phyloP scores from a whole-genome alignment of 495 filamentous ascomycete genomes.

The Cetradonia linearis region DNA sequence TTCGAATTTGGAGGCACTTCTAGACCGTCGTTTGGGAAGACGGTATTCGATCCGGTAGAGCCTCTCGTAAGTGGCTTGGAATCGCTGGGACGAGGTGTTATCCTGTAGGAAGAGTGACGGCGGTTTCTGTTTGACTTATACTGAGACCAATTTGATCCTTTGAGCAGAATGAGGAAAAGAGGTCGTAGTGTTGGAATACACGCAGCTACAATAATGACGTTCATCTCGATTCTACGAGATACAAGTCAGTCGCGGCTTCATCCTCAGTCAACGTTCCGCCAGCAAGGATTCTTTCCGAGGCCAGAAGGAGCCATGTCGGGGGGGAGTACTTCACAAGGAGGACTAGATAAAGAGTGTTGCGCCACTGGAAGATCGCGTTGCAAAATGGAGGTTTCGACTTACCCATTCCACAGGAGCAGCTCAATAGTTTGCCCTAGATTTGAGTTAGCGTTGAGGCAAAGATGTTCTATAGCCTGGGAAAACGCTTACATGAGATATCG shows the following conservation, averaged over 20 bases:
- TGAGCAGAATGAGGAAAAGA: slow-evolving; percentile 30
- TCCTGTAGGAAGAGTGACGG: slow-evolving; percentile 7
- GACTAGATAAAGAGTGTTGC: too few relatives aligned
- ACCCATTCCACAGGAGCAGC: slow-evolving; percentile 37
- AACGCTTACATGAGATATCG: slow-evolving; percentile 36
- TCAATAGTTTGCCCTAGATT: slow-evolving; percentile 29
- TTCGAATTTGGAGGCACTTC: background rate
- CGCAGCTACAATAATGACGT: slow-evolving; percentile 39
- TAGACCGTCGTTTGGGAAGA: background rate
- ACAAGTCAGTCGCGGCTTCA: background rate
- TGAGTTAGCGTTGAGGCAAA: background rate
- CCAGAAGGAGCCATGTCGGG: background rate
- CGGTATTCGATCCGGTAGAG: background rate
- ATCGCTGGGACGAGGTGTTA: background rate
- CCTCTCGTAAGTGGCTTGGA: background rate
- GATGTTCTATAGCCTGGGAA: background rate
- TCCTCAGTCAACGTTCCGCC: too few relatives aligned
- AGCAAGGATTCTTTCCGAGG: background rate
- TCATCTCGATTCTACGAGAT: slow-evolving; percentile 32
- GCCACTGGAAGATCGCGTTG: too few relatives aligned
- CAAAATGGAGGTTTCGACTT: background rate
- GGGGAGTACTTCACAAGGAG: too few relatives aligned
- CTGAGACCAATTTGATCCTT: slow-evolving; percentile 11
- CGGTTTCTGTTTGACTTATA: background rate
- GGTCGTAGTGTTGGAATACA: slow-evolving; percentile 41